Evolutionary conservation across 768 basidiomycete genomes (phyloP), one percentile per base, ranked within the genome.

Genomic region (Phylloporus sp.): DNA sequence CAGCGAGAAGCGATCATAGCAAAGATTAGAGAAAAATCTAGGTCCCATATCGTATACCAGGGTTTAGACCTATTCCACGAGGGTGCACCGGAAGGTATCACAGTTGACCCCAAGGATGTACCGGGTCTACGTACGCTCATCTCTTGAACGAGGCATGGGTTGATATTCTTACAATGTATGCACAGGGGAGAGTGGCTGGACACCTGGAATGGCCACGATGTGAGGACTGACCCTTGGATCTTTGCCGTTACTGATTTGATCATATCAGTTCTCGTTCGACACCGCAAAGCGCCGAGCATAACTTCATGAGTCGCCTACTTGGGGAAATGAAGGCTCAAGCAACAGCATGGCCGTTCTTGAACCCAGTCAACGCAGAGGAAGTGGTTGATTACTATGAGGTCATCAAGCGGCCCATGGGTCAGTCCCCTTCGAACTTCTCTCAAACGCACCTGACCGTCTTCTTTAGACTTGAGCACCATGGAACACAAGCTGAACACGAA

Each of bases 121-220:
- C 95, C 94, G 13, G 97, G 97, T 2, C 73, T 99, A 41, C 77
- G 90, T 91, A 70, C 67, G 85, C 49, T 12, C 13, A 10, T 47
- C 38, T 50, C 38, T 46, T 42, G 52, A 42, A 40, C 44, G 15
- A 31, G 15, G 10, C 9, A 27, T 34, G 39, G 42, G 31, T 34
- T 50, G 11, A 7, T 35, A 15, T 57, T 52, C 60, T 61, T 52
- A 56, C 29, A 27, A 22, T 5, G 28, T 16, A 18, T 20, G 48
- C 50, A 92, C 52, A 93, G 92, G 81, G 36, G 93, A 95, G 68
- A 92, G 86, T 52, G 93, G 94, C 1, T 98, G 97, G 97, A 89
- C 86, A 39, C 83, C 85, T 9, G 84, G 84, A 50, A 87, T 93
- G 80, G 79, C 84, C 49, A 75, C 83, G 40, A 77, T 77, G 88